Evolutionary conservation across 2,329 filamentous ascomycete species (phyloP), one percentile per base, ranked within the genome.

Genomic region (Xylaria sp.): DNA sequence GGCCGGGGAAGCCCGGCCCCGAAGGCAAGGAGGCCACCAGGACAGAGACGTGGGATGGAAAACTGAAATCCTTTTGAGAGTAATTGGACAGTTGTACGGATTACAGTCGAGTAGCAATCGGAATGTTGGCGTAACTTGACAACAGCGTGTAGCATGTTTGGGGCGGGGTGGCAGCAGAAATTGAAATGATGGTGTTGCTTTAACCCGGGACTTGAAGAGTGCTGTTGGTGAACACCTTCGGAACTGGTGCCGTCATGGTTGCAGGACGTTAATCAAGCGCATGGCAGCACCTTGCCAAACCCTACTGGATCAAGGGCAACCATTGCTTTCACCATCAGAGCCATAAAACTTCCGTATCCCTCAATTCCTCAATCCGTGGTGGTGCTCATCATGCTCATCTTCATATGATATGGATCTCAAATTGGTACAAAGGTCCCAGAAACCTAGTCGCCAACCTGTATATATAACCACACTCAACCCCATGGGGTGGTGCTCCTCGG

Each of bases 281-380:
- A 49, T 53, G 40, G 47, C 17, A 65, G 45, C 40, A 23, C 25
- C n/a, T 37, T 2, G 46, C 46, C 40, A 45, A 35, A 33, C 59
- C 17, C 23, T 53, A 40, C 51, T 21, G 6, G 35, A 5, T 23
- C 14, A 23, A 37, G 37, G 19, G 28, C 31, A 55, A 55, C 31
- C 31, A 31, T 9, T 17, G 25, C 21, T 25, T 31, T 47, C 50
- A 35, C 40, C n/a, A 31, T 57, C 25, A n/a, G 17, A 64, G 50
- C 43, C 23, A 23, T 15, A n/a, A 25, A 52, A 40, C n/a, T 33
- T 3, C 5, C 11, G 23, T 28, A 23, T 31, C 21, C 40, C 38
- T 17, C 58, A 52, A 31, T n/a, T 37, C 37, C 28, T 21, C 6
- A 19, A 31, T 9, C 35, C 21, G 43, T 14, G 17, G n/a, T 11